Conservation (phyloP, 352 stramenopile genomes). For the Halophytophthora batemanensis region DNA sequence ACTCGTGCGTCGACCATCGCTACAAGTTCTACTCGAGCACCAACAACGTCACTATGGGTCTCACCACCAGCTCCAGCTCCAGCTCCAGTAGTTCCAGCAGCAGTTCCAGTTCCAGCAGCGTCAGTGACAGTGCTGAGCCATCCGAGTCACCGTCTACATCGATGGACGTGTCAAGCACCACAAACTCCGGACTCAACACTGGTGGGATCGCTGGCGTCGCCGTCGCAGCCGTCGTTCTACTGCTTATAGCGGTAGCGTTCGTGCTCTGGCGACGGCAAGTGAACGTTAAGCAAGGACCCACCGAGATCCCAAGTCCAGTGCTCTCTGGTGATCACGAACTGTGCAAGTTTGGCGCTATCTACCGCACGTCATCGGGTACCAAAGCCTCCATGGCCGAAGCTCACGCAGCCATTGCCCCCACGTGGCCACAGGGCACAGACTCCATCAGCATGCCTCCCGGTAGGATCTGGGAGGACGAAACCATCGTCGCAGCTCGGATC, state of each 20-base stretch:
- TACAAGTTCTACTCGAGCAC: slow-evolving; percentile 10
- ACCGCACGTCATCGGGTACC: too few species aligned
- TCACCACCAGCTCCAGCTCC: neutral
- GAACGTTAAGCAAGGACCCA: neutral
- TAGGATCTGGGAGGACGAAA: slow-evolving; percentile 23
- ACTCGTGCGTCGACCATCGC: slow-evolving; percentile 1
- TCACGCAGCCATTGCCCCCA: slow-evolving; percentile 6
- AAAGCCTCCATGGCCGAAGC: slow-evolving; percentile 5
- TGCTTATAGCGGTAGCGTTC: slow-evolving; percentile 3
- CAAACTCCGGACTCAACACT: slow-evolving; percentile 5
- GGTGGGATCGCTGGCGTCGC: slow-evolving; percentile 5
- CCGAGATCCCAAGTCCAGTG: neutral
- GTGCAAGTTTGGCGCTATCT: neutral
- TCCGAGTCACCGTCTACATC: neutral
- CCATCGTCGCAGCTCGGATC: slow-evolving; percentile 22
- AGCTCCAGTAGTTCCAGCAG: neutral
- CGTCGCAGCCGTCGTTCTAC: slow-evolving; percentile 3
- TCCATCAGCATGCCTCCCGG: neutral
- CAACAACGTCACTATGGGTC: neutral
- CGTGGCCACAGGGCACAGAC: slow-evolving; percentile 2
- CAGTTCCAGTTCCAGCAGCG: slow-evolving; percentile 1
- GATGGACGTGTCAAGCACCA: neutral
- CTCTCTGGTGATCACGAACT: neutral
- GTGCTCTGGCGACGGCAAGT: slow-evolving; percentile 8
- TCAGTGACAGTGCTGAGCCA: neutral